A percentile compares a stretch with the other conserved stretches of the same genome.
Conservation (phyloP, 805 yeast species). For the Yamadazyma insecticola region DNA sequence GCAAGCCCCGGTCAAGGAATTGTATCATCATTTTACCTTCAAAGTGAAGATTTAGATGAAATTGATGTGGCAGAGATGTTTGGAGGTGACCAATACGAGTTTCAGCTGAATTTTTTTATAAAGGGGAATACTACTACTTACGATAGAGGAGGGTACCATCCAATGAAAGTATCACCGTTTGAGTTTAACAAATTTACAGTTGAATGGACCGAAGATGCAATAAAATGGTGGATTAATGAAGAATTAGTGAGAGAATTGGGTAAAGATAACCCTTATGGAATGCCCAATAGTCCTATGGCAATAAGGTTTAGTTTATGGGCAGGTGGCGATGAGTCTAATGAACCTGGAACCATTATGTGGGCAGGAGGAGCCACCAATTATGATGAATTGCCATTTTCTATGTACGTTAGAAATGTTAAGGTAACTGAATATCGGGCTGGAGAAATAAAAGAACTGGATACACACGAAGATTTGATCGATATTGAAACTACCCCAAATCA, state of each 20-base stretch:
- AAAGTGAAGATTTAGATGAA: constrained; percentile 40
- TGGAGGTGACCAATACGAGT: constrained; percentile 28
- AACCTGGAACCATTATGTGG: constrained; percentile 35
- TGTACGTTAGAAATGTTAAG: constrained; percentile 20
- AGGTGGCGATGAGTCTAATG: constrained; percentile 34
- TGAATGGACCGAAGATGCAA: constrained; percentile 31
- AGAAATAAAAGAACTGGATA: too few relatives aligned
- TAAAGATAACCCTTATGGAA: constrained; percentile 20
- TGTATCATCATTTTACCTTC: constrained; percentile 37
- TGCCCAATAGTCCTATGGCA: constrained; percentile 33
- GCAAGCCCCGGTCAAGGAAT: constrained; percentile 33
- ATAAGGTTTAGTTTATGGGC: constrained; percentile 37
- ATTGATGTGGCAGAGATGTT: constrained; percentile 37
- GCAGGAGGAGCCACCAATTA: constrained; percentile 36
- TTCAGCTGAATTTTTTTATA: constrained; percentile 35
- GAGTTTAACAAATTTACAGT: constrained; percentile 26
- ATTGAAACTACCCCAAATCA: too few relatives aligned
- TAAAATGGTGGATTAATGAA: constrained; percentile 29
- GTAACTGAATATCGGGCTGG: constrained; percentile 29
- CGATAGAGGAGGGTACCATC: constrained; percentile 33
- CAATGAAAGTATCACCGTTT: constrained; percentile 19
- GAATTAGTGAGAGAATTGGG: constrained; percentile 18
- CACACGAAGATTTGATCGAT: too few relatives aligned
- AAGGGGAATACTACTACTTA: constrained; percentile 34
- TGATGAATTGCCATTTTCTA: constrained; percentile 24